Conservation (phyloP, 306 rosid genomes). For the Vicia sativa region DNA sequence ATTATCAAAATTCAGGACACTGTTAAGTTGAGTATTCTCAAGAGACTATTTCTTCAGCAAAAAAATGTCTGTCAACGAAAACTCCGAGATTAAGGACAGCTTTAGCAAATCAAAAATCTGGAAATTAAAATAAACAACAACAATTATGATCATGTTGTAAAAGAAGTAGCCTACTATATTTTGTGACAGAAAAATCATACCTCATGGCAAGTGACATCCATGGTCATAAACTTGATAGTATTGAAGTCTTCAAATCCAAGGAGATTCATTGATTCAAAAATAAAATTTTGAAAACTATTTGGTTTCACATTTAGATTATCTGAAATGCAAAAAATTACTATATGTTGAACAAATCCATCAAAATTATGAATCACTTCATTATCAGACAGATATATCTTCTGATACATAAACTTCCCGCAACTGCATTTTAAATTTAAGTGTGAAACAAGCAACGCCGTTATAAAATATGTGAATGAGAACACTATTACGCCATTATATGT, state of each 20-base stretch:
- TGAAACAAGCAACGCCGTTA: too few relatives aligned
- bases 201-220: too few relatives aligned
- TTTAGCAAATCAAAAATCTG: slow-evolving; percentile 6
- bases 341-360: too few relatives aligned
- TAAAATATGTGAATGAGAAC: too few relatives aligned
- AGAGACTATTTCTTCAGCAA: neutral
- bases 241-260: neutral
- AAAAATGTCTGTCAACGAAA: slow-evolving; percentile 14
- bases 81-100: neutral
- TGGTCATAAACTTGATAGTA: neutral
- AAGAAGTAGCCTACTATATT: too few relatives aligned
- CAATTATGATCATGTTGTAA: too few relatives aligned
- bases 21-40: neutral
- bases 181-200: too few relatives aligned
- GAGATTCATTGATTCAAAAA: neutral
- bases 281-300: neutral
- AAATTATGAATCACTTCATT: neutral
- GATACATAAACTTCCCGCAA: neutral
- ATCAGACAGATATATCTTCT: neutral
- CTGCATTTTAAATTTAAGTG: neutral
- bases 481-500: too few relatives aligned
- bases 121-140: too few relatives aligned
- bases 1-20: neutral
- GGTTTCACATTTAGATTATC: slow-evolving; percentile 1
- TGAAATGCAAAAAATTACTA: neutral